These are phyloP conservation scores for Phaffomyces opuntiae DNA, from an alignment of 805 yeast species.

Conservation along the genomic window DNA sequence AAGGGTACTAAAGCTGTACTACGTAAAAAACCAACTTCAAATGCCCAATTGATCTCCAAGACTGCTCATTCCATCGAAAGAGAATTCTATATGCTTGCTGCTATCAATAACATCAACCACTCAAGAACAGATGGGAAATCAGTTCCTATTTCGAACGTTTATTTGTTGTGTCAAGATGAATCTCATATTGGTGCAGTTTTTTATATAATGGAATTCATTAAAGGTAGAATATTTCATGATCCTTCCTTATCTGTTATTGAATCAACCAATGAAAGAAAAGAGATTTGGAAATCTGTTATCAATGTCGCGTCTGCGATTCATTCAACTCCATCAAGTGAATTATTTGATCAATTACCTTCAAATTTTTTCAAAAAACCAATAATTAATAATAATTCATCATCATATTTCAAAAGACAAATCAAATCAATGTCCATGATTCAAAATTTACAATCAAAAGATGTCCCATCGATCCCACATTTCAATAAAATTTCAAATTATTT, in stretches of 20 bases:
- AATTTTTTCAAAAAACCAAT: constrained; percentile 29
- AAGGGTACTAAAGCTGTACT: constrained; percentile 37
- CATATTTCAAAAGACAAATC: constrained; percentile 50
- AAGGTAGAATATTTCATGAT: constrained; percentile 49
- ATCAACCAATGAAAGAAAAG: constrained; percentile 20
- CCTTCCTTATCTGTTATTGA: constrained; percentile 37
- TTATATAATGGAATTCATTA: constrained; percentile 53
- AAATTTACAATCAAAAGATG: constrained; percentile 28
- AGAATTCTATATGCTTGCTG: constrained; percentile 45
- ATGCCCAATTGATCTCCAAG: constrained; percentile 40
- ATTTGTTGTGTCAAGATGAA: constrained; percentile 50
- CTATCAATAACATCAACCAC: constrained; percentile 24
- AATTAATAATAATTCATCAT: constrained; percentile 20
- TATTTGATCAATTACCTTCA: constrained; percentile 37
- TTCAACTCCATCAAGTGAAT: constrained; percentile 35
- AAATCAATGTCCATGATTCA: constrained; percentile 39
- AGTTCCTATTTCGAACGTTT: constrained; percentile 51
- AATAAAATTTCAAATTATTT: constrained; percentile 36
- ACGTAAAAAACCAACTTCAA: constrained; percentile 49
- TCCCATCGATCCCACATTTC: constrained; percentile 43
- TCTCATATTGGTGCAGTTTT: constrained; percentile 46
- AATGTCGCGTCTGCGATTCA: constrained; percentile 44
- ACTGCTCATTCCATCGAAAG: constrained; percentile 60
- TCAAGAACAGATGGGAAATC: constrained; percentile 8
- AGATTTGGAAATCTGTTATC: constrained; percentile 43